Conservation (phyloP, 2,329 filamentous ascomycete species). For the Fusarium devonianum region DNA sequence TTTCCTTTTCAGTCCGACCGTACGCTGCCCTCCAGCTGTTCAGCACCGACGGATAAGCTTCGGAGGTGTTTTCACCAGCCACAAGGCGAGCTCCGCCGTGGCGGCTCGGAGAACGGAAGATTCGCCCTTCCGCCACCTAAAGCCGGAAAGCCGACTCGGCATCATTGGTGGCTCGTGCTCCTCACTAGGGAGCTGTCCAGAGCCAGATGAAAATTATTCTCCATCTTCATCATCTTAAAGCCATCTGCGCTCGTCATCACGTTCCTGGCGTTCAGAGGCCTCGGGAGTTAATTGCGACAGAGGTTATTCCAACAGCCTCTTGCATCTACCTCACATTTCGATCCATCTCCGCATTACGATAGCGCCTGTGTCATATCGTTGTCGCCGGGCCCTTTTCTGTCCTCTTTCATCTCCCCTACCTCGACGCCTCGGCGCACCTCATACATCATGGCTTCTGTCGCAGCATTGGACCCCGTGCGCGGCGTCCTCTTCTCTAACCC, state of each 20-base stretch:
- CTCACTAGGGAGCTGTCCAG: conserved; percentile 40
- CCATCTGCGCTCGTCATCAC: conserved; percentile 45
- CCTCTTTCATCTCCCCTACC: conserved; percentile 26
- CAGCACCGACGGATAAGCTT: conserved; percentile 22
- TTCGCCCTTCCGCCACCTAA: conserved; percentile 24
- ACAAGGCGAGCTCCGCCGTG: conserved; percentile 5
- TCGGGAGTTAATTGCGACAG: conserved; percentile 35
- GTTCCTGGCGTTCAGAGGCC: conserved; percentile 43
- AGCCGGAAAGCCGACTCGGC: conserved; percentile 30
- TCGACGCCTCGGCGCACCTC: conserved; percentile 41
- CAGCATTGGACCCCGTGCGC: conserved; percentile 57
- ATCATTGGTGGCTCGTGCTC: conserved; percentile 44
- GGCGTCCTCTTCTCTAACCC: conserved; percentile 79
- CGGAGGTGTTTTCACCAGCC: neutral
- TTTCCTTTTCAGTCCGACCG: neutral
- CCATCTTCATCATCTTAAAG: conserved; percentile 39
- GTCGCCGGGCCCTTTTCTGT: conserved; percentile 30
- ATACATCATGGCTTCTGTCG: conserved; percentile 59
- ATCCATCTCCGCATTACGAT: conserved; percentile 6
- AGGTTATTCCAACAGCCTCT: conserved; percentile 35
- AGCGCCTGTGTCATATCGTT: conserved; percentile 23
- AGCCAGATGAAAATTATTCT: conserved; percentile 49
- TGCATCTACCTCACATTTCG: conserved; percentile 19
- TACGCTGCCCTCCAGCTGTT: neutral
- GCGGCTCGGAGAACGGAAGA: conserved; percentile 29